phyloP scores from a whole-genome alignment of 208 protist genomes.

The Trypanosoma platydactyli region DNA sequence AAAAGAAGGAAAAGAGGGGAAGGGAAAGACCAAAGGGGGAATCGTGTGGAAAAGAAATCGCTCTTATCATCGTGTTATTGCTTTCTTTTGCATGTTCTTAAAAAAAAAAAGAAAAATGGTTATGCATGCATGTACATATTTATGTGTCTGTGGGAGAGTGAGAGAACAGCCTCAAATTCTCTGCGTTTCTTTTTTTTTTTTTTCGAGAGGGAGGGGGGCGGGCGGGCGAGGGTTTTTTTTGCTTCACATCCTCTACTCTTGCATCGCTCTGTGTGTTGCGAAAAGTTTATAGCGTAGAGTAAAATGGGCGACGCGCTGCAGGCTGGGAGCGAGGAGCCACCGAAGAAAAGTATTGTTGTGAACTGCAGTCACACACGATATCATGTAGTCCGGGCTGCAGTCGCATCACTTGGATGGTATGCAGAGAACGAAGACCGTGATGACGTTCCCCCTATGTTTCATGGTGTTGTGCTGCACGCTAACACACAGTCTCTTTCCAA shows the following conservation, averaged over 20 bases:
- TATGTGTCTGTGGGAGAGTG: background rate
- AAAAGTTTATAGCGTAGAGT: background rate
- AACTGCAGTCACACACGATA: conserved; percentile 68
- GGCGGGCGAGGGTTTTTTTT: background rate
- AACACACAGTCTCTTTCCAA: conserved; percentile 1
- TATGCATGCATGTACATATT: background rate
- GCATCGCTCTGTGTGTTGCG: background rate
- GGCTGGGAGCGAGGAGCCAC: background rate
- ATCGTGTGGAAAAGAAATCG: too few species aligned
- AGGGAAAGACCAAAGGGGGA: background rate
- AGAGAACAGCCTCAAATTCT: background rate
- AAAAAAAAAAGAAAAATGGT: background rate
- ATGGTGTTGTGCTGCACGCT: conserved; percentile 30
- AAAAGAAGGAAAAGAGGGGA: conserved; percentile 1
- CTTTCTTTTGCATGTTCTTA: background rate
- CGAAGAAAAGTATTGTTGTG: conserved; percentile 42
- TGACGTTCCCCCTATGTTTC: conserved; percentile 38
- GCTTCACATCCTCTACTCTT: background rate
- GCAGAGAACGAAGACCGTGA: conserved; percentile 52
- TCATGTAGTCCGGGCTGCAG: conserved; percentile 80
- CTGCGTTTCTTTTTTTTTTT: background rate
- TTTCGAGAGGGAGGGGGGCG: too few species aligned
- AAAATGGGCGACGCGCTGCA: background rate
- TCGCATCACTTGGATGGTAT: conserved; percentile 53
- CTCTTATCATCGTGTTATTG: background rate